Percentiles rank a stretch among this genome's conserved stretches.
phyloP scores from a whole-genome alignment of 305 asterid genomes.

The Withania somnifera region DNA sequence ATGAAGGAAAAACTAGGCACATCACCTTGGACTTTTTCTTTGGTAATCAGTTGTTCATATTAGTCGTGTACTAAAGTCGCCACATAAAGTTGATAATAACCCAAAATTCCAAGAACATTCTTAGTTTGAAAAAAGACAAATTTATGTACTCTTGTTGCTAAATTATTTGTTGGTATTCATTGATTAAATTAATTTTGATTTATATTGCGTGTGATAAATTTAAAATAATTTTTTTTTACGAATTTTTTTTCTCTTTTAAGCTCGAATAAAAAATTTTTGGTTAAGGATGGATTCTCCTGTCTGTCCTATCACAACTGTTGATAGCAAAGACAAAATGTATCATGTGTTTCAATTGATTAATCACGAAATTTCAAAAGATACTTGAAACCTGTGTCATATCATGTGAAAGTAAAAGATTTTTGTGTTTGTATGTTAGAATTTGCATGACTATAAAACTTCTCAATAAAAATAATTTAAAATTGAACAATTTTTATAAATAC shows the following conservation, averaged over 20 bases:
- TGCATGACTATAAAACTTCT: too few species aligned
- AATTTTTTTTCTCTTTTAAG: neutral
- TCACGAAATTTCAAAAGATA: too few species aligned
- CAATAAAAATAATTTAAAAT: too few species aligned
- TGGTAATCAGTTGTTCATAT: neutral
- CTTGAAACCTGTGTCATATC: too few species aligned
- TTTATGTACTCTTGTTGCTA: neutral
- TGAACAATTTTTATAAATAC: too few species aligned
- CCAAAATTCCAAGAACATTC: neutral
- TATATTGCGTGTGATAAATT: neutral
- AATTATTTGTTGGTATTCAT: too few species aligned
- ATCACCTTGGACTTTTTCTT: neutral
- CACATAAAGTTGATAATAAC: neutral
- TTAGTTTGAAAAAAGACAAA: neutral
- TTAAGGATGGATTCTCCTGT: neutral
- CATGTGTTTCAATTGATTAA: too few species aligned
- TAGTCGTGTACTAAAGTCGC: neutral
- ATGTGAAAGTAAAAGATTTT: too few species aligned
- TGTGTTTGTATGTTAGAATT: too few species aligned
- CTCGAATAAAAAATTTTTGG: neutral
- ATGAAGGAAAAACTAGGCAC: neutral
- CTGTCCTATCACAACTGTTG: neutral
- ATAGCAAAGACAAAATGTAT: too few species aligned
- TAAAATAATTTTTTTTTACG: neutral
- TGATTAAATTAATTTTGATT: neutral